Base-by-base conservation (phyloP, 2,329 filamentous ascomycete genomes). In the Neophaeococcomyces mojaviensis region DNA sequence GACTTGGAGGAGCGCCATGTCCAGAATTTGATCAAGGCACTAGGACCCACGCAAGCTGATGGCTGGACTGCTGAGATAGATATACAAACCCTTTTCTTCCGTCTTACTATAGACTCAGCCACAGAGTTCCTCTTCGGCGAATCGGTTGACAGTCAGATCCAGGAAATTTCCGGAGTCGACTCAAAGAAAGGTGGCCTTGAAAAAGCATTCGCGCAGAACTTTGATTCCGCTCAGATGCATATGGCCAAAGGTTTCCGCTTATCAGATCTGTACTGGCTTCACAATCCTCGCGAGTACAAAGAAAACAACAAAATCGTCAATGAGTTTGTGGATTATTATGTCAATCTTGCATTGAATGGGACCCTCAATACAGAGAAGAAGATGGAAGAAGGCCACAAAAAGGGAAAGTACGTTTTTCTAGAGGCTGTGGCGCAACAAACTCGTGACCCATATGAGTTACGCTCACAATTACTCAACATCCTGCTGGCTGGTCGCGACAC, bases 51-150 rank as follows among this genome's bases (percentile, higher is more conserved):
- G 7, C 13, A 16, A 5, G 22, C 41, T 4, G 30, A 32, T 24
- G 41, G 41, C 32, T 68, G 66, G 66, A 65, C 64, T 4, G 48
- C 71, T 5, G 71, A 77, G 8, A 69, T 90, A 24, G 71, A 76
- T 50, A 58, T 76, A 3, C 66, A 68, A 51, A 65, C 65, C 0
- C 58, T 75, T 8, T 69, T 76, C 55, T 75, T 74, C 61, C 64
- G 66, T 32, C 61, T 73, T 31, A 73, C 73, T 79, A 94, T 96
- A 22, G 89, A 95, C 64, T 82, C 86, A 6, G 81, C 86, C 2
- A 95, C 88, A 0, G 85, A 94, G 56, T 95, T 95, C 61, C 68
- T 96, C 22, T 77, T 95, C 2, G 89, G 89, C 3, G 72, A 81
- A 50, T 85, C 85, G 51, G 82, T 89, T 16, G 78, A 76, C 38